These are phyloP conservation scores for Diversispora epigaea DNA, from an alignment of 192 early-diverging fungal species.

Conservation along the genomic window DNA sequence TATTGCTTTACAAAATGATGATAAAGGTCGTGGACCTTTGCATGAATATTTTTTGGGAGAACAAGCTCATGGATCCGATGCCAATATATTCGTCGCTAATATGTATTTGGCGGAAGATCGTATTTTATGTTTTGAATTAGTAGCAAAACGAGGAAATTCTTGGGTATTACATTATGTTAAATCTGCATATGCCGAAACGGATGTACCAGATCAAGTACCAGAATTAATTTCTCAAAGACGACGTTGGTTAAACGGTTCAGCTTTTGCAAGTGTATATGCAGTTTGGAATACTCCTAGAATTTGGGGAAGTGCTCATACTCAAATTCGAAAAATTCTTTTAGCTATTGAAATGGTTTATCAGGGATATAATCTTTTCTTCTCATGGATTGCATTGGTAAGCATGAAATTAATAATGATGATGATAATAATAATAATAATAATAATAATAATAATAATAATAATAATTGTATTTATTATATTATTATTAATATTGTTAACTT, in stretches of 20 bases:
- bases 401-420: slow-evolving; percentile 40
- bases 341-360: slow-evolving; percentile 82
- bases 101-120: slow-evolving; percentile 86
- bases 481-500: slow-evolving; percentile 10
- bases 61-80: slow-evolving; percentile 53
- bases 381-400: slow-evolving; percentile 84
- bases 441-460: too few relatives aligned
- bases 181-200: slow-evolving; percentile 74
- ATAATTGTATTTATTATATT: background rate
- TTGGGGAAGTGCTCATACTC: slow-evolving; percentile 73
- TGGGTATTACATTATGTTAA: slow-evolving; percentile 78
- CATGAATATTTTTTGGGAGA: slow-evolving; percentile 77
- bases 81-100: too few relatives aligned
- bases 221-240: slow-evolving; percentile 97
- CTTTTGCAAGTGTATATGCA: slow-evolving; percentile 91
- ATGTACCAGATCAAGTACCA: slow-evolving; percentile 73
- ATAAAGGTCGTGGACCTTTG: slow-evolving; percentile 59
- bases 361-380: slow-evolving; percentile 76
- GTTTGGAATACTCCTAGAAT: slow-evolving; percentile 75
- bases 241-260: slow-evolving; percentile 95
- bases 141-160: slow-evolving; percentile 64
- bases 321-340: slow-evolving; percentile 71
- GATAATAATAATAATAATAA: background rate
- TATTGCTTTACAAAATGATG: slow-evolving; percentile 66
- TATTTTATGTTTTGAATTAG: slow-evolving; percentile 83